A percentile compares a stretch with the other conserved stretches of the same genome.
Evolutionary conservation across 345 rosid species (phyloP).

Genomic region (Brassica carinata): DNA sequence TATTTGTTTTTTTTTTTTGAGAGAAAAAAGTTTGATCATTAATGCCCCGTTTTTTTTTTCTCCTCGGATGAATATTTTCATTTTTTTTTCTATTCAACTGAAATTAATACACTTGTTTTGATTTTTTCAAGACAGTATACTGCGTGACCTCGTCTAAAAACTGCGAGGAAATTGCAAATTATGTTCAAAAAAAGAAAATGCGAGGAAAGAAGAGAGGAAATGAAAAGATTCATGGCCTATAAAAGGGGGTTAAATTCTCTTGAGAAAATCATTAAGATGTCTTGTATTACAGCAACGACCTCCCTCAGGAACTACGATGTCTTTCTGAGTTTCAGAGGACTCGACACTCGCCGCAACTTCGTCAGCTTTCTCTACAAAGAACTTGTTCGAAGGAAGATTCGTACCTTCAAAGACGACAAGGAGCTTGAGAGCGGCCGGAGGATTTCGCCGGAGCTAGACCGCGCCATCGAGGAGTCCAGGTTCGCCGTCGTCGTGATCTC

Average conservation of each 20-base stretch:
- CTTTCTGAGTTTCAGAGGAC: conserved; percentile 42
- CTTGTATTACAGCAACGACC: too few relatives aligned
- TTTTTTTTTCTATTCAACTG: background rate
- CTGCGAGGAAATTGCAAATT: too few relatives aligned
- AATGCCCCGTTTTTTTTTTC: background rate
- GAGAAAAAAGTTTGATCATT: background rate
- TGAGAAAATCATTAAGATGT: too few relatives aligned
- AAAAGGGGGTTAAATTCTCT: background rate
- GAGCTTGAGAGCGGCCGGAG: conserved; percentile 20
- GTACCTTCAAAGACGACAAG: conserved; percentile 34
- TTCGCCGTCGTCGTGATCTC: conserved; percentile 38
- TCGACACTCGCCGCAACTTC: conserved; percentile 34
- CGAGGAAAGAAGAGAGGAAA: background rate
- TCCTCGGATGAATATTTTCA: too few relatives aligned
- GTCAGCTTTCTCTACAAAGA: conserved; percentile 34
- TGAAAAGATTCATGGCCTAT: background rate
- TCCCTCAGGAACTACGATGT: conserved; percentile 15
- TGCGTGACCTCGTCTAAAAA: too few relatives aligned
- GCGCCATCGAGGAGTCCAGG: conserved; percentile 31
- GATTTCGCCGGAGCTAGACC: conserved; percentile 26
- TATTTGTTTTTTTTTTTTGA: too few relatives aligned
- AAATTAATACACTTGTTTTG: background rate
- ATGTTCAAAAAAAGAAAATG: too few relatives aligned
- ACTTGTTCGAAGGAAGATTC: background rate
- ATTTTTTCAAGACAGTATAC: background rate